Conservation (phyloP, 2,329 filamentous ascomycete species). For the Nigrospora oryzae region DNA sequence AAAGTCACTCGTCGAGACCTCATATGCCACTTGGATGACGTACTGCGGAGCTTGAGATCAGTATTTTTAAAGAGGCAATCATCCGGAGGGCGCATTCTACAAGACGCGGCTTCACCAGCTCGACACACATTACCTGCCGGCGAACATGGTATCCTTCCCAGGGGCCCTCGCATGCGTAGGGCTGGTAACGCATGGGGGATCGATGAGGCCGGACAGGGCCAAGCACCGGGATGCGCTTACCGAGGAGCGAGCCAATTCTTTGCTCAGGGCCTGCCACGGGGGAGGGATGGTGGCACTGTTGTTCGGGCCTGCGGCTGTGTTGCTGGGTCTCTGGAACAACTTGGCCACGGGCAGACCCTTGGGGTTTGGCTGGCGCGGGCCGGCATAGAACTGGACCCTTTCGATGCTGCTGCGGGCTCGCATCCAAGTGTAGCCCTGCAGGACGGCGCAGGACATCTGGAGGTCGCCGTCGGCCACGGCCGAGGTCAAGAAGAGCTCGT, state of each 20-base stretch:
- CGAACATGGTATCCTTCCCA: too few relatives aligned
- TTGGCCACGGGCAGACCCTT: slow-evolving; percentile 27
- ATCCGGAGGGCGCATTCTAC: too few relatives aligned
- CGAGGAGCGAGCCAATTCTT: slow-evolving; percentile 46
- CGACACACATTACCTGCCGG: too few relatives aligned
- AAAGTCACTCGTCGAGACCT: slow-evolving; percentile 42
- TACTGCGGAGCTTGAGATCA: slow-evolving; percentile 20
- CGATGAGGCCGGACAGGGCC: too few relatives aligned
- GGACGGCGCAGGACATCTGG: slow-evolving; percentile 37
- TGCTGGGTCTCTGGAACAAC: slow-evolving; percentile 10
- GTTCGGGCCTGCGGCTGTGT: slow-evolving; percentile 1
- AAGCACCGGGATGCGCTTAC: too few relatives aligned
- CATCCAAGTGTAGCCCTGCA: slow-evolving; percentile 51
- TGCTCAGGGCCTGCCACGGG: slow-evolving; percentile 44
- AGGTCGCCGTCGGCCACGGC: slow-evolving; percentile 41
- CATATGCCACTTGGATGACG: slow-evolving; percentile 45
- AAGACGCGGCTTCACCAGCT: too few relatives aligned
- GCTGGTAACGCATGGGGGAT: too few relatives aligned
- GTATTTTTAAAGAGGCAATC: too few relatives aligned
- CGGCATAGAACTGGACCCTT: slow-evolving; percentile 46
- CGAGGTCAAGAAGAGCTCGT: slow-evolving; percentile 51
- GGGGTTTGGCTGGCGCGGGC: slow-evolving; percentile 27
- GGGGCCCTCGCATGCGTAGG: too few relatives aligned
- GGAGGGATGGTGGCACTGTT: neutral
- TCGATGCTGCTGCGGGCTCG: slow-evolving; percentile 38